Evolutionary conservation across 345 rosid genomes (phyloP), one percentile per base, ranked within the genome.

Genomic region (Euphorbia lathyris): DNA sequence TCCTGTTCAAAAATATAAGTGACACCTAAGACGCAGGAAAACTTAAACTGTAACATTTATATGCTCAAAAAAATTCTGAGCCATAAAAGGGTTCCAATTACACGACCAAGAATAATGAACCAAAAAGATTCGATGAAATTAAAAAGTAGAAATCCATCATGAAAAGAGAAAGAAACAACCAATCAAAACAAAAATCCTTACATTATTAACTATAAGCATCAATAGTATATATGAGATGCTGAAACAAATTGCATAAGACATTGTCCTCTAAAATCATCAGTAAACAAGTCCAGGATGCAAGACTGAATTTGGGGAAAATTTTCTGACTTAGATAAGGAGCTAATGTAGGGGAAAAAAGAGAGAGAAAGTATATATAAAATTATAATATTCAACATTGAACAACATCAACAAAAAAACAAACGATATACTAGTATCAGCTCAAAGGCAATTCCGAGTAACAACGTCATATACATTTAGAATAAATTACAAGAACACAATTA

Each of bases 1-100:
- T 59, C 76, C 76, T 73, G 67, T 66, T 43, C 3, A 51, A 27
- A 23, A 47, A 58, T 42, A 9, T 22, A 59, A 72, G 30, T 9
- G 8, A 65, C n/a, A 20, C 23, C 17, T 57, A 38, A 65, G 67
- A 20, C 9, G 9, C 56, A 27, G 8, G 55, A 10, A 36, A 13
- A n/a, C 14, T 34, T 0, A 34, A 50, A 19, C 6, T 48, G 25
- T 47, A 30, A 42, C 40, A 53, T 12, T 17, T 9, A 7, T 12
- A 3, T 9, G 61, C 36, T n/a, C 19, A 26, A 17, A 26, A 16
- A 64, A 23, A 13, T 26, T 26, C 23, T 16, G 32, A 27, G 9
- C n/a, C 11, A 66, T 32, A 56, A 52, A 36, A 12, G 20, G 50
- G 13, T 13, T 16, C 12, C 38, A 68, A 9, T 40, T 9, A 2